Percentiles rank a stretch among this genome's conserved stretches.
Evolutionary conservation across 805 yeast genomes (phyloP).

Genomic region (Blastobotrys parvus): DNA sequence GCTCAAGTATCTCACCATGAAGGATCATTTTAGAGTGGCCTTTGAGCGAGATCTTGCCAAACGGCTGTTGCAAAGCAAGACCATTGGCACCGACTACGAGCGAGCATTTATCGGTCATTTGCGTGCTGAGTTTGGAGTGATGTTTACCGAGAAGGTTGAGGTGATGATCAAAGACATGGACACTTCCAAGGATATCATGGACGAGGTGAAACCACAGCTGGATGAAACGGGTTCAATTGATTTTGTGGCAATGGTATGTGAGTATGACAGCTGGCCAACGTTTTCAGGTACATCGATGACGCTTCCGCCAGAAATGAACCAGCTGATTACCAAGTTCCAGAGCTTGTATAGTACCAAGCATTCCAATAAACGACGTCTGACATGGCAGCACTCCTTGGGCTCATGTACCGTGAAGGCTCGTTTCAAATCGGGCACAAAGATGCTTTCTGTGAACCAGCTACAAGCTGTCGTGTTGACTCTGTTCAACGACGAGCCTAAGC

Average conservation of each 20-base stretch:
- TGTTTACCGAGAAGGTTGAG: constrained; percentile 55
- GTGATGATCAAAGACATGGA: constrained; percentile 92
- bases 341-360: constrained; percentile 16
- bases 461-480: constrained; percentile 24
- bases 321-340: constrained; percentile 18
- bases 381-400: constrained; percentile 25
- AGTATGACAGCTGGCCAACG: constrained; percentile 28
- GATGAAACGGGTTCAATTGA: constrained; percentile 24
- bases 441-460: constrained; percentile 20
- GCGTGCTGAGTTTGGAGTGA: not conserved
- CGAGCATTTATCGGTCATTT: not conserved
- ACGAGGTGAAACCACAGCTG: constrained; percentile 37
- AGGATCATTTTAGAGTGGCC: not conserved
- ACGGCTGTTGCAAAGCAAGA: not conserved
- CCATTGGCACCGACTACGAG: not conserved
- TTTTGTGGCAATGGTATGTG: too few relatives aligned
- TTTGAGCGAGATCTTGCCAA: not conserved
- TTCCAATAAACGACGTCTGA: constrained; percentile 11
- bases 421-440: constrained; percentile 24
- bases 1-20: not conserved
- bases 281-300: constrained; percentile 20
- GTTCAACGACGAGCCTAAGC: constrained; percentile 16
- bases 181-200: constrained; percentile 62
- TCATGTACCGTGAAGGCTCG: constrained; percentile 24
- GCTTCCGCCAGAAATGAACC: constrained; percentile 22